A percentile compares a stretch with the other conserved stretches of the same genome.
Evolutionary conservation across 2,329 filamentous ascomycete genomes (phyloP).

Genomic region (Microdochium nivale): DNA sequence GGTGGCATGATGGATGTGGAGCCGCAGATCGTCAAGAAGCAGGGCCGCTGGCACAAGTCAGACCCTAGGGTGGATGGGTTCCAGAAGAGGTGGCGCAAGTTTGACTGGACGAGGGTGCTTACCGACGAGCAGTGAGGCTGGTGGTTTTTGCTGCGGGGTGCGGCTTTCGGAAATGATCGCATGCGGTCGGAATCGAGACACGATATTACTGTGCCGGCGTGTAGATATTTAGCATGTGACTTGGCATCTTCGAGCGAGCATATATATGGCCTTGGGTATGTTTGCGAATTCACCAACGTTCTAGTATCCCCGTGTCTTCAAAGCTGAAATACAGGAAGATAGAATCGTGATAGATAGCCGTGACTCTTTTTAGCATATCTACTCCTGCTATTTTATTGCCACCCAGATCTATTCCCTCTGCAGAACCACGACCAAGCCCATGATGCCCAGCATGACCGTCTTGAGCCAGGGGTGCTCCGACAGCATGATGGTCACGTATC

Average conservation of each 20-base stretch:
- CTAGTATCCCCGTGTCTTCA: too few relatives aligned
- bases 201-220: too few relatives aligned
- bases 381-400: background rate
- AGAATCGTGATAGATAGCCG: too few relatives aligned
- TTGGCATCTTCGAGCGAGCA: background rate
- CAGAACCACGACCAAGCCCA: constrained; percentile 88
- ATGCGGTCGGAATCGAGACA: too few relatives aligned
- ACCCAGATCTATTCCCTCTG: constrained; percentile 63
- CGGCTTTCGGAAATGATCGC: too few relatives aligned
- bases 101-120: constrained; percentile 71
- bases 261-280: background rate
- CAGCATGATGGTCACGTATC: constrained; percentile 92
- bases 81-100: constrained; percentile 79
- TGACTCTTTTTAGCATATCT: background rate
- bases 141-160: background rate
- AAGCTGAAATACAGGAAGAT: too few relatives aligned
- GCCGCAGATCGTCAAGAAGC: constrained; percentile 77
- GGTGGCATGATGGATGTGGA: constrained; percentile 85
- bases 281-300: too few relatives aligned
- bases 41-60: constrained; percentile 72
- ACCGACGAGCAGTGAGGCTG: constrained; percentile 22
- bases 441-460: constrained; percentile 86
- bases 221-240: background rate
- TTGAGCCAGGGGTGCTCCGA: constrained; percentile 97
- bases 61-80: constrained; percentile 68